Evolutionary conservation across 441 rosid species (phyloP).

Genomic region (Rhodomyrtus psidioides): DNA sequence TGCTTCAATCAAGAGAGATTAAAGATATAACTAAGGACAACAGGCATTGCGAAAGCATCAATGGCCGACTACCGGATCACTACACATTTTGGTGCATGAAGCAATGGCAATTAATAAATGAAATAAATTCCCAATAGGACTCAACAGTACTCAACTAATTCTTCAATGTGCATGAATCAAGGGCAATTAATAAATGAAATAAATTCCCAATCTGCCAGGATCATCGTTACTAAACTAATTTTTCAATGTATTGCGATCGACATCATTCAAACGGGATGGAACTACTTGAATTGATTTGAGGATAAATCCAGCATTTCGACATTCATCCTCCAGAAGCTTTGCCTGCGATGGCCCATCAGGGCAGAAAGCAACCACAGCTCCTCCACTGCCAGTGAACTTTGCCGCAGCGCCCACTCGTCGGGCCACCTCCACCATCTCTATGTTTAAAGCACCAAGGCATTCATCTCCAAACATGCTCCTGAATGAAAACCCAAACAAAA

Average conservation of each 20-base stretch:
- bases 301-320: slow-evolving; percentile 53
- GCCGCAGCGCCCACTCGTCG: slow-evolving; percentile 74
- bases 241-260: slow-evolving; percentile 25
- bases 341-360: slow-evolving; percentile 62
- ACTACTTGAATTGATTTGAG: slow-evolving; percentile 46
- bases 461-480: slow-evolving; percentile 90
- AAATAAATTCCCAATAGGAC: neutral
- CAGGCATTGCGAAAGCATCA: neutral
- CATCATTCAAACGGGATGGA: slow-evolving; percentile 39
- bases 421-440: slow-evolving; percentile 89
- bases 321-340: slow-evolving; percentile 59
- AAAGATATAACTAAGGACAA: neutral
- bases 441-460: slow-evolving; percentile 59
- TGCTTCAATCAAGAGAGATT: neutral
- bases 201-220: neutral
- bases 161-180: neutral
- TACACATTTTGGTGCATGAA: neutral
- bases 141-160: neutral
- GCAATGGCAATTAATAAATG: neutral
- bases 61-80: neutral
- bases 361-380: slow-evolving; percentile 82
- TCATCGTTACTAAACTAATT: neutral
- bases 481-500: neutral
- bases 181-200: neutral
- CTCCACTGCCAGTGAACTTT: slow-evolving; percentile 94